These are phyloP conservation scores for Odonthalia washingtoniensis DNA, from an alignment of 31 red algal genomes.

Conservation along the genomic window DNA sequence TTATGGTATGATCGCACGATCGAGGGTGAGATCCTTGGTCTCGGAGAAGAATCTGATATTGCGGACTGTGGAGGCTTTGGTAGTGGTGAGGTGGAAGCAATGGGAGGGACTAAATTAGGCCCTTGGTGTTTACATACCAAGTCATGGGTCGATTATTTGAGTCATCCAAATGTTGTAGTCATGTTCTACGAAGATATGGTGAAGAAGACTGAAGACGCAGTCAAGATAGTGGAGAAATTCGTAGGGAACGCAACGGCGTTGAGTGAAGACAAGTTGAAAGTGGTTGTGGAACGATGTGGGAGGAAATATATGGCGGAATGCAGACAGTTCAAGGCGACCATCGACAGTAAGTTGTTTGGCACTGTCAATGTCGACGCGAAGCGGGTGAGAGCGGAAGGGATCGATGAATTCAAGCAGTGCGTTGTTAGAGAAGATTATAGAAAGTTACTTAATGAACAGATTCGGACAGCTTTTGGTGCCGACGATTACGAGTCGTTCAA, in stretches of 20 bases:
- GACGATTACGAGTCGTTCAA: neutral
- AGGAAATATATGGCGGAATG: neutral
- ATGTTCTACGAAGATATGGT: constrained; percentile 47
- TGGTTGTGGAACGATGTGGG: neutral
- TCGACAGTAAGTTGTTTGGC: neutral
- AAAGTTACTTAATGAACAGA: neutral
- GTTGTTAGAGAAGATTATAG: neutral
- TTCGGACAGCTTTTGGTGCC: neutral
- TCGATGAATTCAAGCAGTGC: neutral
- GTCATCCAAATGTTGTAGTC: constrained; percentile 14
- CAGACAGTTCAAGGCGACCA: neutral
- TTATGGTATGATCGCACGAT: neutral
- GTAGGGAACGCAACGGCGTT: neutral
- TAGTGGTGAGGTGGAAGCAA: neutral
- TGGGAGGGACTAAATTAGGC: neutral
- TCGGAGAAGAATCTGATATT: constrained; percentile 7
- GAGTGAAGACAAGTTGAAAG: neutral
- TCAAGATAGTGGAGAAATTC: neutral
- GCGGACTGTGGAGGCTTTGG: neutral
- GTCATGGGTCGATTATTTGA: neutral
- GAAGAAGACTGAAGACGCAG: neutral
- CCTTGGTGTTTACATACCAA: neutral
- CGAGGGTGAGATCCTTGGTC: neutral
- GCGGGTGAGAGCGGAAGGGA: neutral
- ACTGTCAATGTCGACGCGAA: neutral